A percentile compares a stretch with the other conserved stretches of the same genome.
Conservation (phyloP, 2,329 filamentous ascomycete genomes). For the Stachybotrys elegans region DNA sequence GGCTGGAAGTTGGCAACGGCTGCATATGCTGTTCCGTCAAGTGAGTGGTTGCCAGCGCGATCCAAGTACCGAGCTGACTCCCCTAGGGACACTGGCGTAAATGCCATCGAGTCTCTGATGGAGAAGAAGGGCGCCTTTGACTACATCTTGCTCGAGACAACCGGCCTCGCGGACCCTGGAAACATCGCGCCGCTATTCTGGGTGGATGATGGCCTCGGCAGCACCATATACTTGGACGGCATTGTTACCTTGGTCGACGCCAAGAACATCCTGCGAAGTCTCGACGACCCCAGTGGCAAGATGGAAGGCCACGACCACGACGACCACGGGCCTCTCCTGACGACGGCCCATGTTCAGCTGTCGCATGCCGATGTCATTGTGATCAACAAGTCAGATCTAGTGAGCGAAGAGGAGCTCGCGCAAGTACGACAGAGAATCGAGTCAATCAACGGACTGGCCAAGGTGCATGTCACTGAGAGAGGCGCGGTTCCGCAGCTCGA, state of each 20-base stretch:
- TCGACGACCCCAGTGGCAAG: constrained; percentile 65
- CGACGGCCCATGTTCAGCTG: constrained; percentile 92
- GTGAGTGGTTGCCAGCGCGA: constrained; percentile 34
- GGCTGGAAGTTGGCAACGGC: constrained; percentile 93
- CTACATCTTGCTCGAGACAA: constrained; percentile 96
- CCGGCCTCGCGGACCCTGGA: constrained; percentile 88
- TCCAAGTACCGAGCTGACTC: constrained; percentile 15
- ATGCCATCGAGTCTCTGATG: constrained; percentile 94
- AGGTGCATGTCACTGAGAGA: constrained; percentile 74
- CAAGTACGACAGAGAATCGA: constrained; percentile 64
- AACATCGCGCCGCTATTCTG: constrained; percentile 96
- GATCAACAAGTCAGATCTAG: constrained; percentile 89
- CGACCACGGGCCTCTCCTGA: constrained; percentile 64
- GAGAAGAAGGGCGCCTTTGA: constrained; percentile 90
- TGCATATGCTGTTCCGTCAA: constrained; percentile 98
- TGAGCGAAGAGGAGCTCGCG: constrained; percentile 64
- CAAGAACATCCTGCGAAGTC: constrained; percentile 78
- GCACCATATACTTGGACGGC: constrained; percentile 92
- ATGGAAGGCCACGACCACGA: constrained; percentile 47
- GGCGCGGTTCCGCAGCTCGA: constrained; percentile 78
- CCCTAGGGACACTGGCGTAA: constrained; percentile 78
- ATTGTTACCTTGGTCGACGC: constrained; percentile 95
- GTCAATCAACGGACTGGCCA: constrained; percentile 87
- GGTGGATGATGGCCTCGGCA: constrained; percentile 93
- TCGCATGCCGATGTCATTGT: constrained; percentile 94